phyloP scores from a whole-genome alignment of 208 protist genomes.

The Crithidia bombi region DNA sequence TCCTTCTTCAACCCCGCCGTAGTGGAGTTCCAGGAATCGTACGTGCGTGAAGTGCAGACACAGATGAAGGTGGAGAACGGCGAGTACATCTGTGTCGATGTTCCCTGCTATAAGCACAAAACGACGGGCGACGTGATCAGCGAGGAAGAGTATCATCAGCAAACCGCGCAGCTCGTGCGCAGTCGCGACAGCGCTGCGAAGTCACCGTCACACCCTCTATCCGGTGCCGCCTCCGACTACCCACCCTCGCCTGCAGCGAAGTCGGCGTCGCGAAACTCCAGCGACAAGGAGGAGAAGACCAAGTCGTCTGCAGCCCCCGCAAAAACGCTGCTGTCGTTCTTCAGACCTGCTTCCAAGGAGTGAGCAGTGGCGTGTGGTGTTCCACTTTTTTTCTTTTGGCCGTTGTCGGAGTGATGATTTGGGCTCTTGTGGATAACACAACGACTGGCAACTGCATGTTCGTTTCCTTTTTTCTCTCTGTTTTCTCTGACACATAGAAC shows the following conservation, averaged over 20 bases:
- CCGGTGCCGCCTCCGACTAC: not conserved
- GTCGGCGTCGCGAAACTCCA: not conserved
- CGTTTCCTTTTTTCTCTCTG: slow-evolving; percentile 14
- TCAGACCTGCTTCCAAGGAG: slow-evolving; percentile 21
- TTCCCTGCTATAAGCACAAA: slow-evolving; percentile 47
- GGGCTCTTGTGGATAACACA: too few relatives aligned
- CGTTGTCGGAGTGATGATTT: too few relatives aligned
- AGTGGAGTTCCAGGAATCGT: slow-evolving; percentile 66
- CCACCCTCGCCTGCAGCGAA: slow-evolving; percentile 11
- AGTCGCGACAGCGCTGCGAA: not conserved
- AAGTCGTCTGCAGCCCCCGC: slow-evolving; percentile 5
- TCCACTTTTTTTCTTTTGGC: slow-evolving; percentile 2
- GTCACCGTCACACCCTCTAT: not conserved
- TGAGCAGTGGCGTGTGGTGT: too few relatives aligned
- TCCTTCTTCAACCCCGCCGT: slow-evolving; percentile 75
- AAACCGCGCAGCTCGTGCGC: slow-evolving; percentile 37
- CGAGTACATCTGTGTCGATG: slow-evolving; percentile 78
- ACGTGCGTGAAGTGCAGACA: slow-evolving; percentile 61
- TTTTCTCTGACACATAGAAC: not conserved
- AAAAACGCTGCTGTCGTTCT: slow-evolving; percentile 56
- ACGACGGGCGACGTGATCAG: slow-evolving; percentile 57
- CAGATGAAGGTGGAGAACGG: slow-evolving; percentile 60
- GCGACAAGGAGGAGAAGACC: slow-evolving; percentile 11
- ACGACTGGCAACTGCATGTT: not conserved
- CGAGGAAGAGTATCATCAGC: slow-evolving; percentile 68